phyloP scores from a whole-genome alignment of 2,329 filamentous ascomycete species.

The Fusarium vanettenii region DNA sequence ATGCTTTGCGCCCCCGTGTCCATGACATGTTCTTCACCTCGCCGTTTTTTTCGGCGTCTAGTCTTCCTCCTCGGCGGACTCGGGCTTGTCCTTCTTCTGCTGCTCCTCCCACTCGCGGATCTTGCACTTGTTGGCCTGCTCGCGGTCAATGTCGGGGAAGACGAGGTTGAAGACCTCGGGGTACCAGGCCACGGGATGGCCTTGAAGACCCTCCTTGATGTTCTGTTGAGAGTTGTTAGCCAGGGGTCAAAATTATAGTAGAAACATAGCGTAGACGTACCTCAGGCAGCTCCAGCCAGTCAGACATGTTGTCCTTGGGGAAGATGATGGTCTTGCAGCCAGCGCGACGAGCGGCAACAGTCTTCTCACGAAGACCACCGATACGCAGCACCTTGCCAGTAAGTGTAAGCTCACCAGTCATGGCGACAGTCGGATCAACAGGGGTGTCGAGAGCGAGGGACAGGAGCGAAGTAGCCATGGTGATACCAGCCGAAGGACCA shows the following conservation, averaged over 20 bases:
- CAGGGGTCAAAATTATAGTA: not conserved
- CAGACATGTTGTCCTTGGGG: slow-evolving; percentile 92
- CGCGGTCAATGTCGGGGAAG: slow-evolving; percentile 82
- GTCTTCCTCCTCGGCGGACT: slow-evolving; percentile 51
- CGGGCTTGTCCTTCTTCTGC: slow-evolving; percentile 52
- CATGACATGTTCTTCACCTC: slow-evolving; percentile 4
- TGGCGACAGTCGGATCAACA: slow-evolving; percentile 88
- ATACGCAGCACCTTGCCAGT: slow-evolving; percentile 97
- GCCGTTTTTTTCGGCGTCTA: slow-evolving; percentile 30
- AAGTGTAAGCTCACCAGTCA: slow-evolving; percentile 97
- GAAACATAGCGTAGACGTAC: slow-evolving; percentile 66
- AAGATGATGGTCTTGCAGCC: slow-evolving; percentile 96
- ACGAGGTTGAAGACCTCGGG: slow-evolving; percentile 91
- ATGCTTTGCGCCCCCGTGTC: not conserved
- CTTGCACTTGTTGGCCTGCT: slow-evolving; percentile 81
- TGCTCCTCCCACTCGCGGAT: slow-evolving; percentile 65
- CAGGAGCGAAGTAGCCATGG: slow-evolving; percentile 94
- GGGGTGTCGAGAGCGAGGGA: slow-evolving; percentile 83
- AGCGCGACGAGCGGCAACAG: slow-evolving; percentile 90
- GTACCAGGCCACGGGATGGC: slow-evolving; percentile 93
- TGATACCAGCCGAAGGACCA: slow-evolving; percentile 92
- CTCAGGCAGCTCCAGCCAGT: slow-evolving; percentile 97
- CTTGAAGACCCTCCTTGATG: slow-evolving; percentile 96
- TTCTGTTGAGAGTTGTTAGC: slow-evolving; percentile 69
- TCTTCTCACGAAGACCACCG: slow-evolving; percentile 95